Evolutionary conservation across 306 rosid species (phyloP), one percentile per base, ranked within the genome.

Genomic region (Canavalia gladiata): DNA sequence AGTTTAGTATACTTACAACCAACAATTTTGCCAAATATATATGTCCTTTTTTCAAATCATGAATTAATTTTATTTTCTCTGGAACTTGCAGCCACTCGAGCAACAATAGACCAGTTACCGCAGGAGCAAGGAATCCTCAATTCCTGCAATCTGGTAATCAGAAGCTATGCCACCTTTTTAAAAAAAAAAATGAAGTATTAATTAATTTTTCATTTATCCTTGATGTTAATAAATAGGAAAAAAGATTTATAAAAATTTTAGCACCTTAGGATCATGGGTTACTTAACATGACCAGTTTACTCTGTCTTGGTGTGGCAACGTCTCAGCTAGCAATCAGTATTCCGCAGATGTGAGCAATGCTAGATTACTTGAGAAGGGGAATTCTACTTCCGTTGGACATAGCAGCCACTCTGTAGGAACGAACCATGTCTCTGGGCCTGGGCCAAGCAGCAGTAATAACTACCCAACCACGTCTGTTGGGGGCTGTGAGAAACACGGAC

Each of bases 361-460:
- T 2, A 78, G 77, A 68, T 71, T 81, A 34, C 52, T 74, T 39
- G 46, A 12, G 42, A 81, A 68, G 33, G 78, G 74, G 30, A 81
- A 68, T 81, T 87, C 87, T 18, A 74, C 79, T 41, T 81, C 85
- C 50, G 72, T 84, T 4, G 87, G 87, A 66, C 81, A 33, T 34
- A 86, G 85, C 81, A 83, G 87, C 56, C 9, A 59, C 66, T 80
- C 89, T 41, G 86, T 82, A 30, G 76, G 87, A 58, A 43, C 74
- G 41, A 84, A 84, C 82, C 1, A 37, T n/a, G 76, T 64, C 35
- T 81, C 29, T 2, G 2, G 3, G 41, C 81, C 84, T 33, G 87
- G 84, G 51, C 68, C 81, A 74, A 84, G 78, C 60, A 84, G 84
- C 68, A 87, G 89, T 30, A 87, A 83, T 6, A 83, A 78, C 43